Conservation (phyloP, 2,329 filamentous ascomycete species). For the Colletotrichum tabaci region DNA sequence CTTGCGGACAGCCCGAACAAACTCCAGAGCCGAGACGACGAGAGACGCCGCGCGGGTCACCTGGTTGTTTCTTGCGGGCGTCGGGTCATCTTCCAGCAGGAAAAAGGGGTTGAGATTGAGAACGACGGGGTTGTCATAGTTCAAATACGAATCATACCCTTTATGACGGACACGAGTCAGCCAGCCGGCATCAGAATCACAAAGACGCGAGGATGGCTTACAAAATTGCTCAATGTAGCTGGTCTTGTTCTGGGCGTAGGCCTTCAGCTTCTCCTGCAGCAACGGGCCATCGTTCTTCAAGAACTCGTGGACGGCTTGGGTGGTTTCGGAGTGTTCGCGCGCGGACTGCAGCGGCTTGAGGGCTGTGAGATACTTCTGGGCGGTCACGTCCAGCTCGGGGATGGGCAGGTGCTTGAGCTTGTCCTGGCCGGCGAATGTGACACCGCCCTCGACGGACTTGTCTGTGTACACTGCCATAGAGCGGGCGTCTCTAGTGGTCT, state of each 20-base stretch:
- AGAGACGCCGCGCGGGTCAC: conserved; percentile 94
- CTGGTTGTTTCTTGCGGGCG: conserved; percentile 95
- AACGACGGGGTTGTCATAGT: conserved; percentile 97
- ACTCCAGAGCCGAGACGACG: conserved; percentile 89
- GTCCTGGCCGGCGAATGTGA: conserved; percentile 93
- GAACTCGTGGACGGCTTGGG: conserved; percentile 86
- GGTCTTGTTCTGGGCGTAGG: conserved; percentile 90
- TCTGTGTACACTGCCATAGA: conserved; percentile 70
- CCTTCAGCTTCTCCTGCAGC: conserved; percentile 89
- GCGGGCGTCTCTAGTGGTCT: conserved; percentile 23
- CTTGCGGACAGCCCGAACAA: conserved; percentile 91
- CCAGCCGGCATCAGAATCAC: neutral
- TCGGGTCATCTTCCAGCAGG: conserved; percentile 96
- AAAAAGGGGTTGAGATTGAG: conserved; percentile 99
- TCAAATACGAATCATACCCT: conserved; percentile 99
- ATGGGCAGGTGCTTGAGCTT: conserved; percentile 93
- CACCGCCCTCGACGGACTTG: conserved; percentile 74
- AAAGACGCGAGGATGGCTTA: conserved; percentile 56
- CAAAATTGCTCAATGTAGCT: conserved; percentile 99
- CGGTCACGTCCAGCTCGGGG: conserved; percentile 85
- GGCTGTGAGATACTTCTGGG: conserved; percentile 83
- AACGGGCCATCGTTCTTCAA: conserved; percentile 84
- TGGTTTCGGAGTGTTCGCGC: conserved; percentile 88
- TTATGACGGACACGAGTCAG: neutral
- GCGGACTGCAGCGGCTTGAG: conserved; percentile 85